phyloP scores from a whole-genome alignment of 208 protist species.

The Balamuthia mandrillaris region DNA sequence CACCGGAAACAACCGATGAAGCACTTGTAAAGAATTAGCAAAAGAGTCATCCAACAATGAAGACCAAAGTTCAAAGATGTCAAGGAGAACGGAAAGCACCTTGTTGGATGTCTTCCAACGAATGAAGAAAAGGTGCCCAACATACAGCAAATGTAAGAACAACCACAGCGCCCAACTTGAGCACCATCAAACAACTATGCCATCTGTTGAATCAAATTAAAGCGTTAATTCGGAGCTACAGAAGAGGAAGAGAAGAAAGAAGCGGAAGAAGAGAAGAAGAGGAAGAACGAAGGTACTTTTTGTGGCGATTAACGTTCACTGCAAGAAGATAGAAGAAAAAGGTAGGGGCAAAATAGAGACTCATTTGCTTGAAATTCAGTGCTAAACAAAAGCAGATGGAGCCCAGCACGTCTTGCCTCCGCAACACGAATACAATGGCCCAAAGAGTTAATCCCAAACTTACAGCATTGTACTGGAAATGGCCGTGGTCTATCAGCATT shows the following conservation, averaged over 20 bases:
- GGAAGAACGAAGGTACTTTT: not conserved
- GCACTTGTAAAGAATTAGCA: conserved; percentile 46
- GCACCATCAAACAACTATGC: not conserved
- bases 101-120: not conserved
- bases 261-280: too few species aligned
- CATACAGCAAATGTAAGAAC: conserved; percentile 51
- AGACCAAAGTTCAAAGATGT: not conserved
- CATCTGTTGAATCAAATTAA: not conserved
- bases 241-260: not conserved
- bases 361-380: conserved; percentile 84
- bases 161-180: conserved; percentile 36
- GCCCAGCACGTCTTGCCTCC: conserved; percentile 29
- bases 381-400: conserved; percentile 59
- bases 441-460: conserved; percentile 73
- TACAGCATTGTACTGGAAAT: conserved; percentile 84
- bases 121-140: conserved; percentile 54
- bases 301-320: not conserved
- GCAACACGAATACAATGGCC: conserved; percentile 38
- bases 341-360: conserved; percentile 78
- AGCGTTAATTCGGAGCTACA: not conserved
- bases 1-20: conserved; percentile 82
- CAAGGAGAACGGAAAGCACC: not conserved
- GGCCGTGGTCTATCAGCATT: conserved; percentile 86
- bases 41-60: not conserved
- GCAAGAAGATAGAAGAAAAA: conserved; percentile 76